phyloP scores from a whole-genome alignment of 345 rosid species.

The Salix purpurea region DNA sequence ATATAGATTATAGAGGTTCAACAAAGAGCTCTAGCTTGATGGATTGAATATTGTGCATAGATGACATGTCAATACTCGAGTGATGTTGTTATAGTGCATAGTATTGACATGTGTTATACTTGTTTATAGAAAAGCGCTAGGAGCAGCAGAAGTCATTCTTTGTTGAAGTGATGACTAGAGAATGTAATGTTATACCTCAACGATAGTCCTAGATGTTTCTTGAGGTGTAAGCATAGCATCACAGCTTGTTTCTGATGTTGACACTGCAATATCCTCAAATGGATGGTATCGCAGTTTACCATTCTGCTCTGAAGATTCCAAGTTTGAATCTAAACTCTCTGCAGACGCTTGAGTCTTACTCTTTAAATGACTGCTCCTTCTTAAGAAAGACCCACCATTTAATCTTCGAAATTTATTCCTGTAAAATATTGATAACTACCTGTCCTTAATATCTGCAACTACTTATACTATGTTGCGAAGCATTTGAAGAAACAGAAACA shows the following conservation, averaged over 20 bases:
- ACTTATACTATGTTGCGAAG: neutral
- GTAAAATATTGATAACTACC: slow-evolving; percentile 1
- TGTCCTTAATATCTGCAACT: neutral
- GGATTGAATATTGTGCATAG: neutral
- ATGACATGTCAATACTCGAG: neutral
- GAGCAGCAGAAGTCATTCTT: slow-evolving; percentile 1
- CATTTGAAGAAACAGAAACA: neutral
- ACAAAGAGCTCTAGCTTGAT: neutral
- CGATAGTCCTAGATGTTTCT: slow-evolving; percentile 74
- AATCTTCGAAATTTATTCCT: slow-evolving; percentile 46
- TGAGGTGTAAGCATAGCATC: slow-evolving; percentile 61
- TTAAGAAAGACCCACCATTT: slow-evolving; percentile 25
- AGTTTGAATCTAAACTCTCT: slow-evolving; percentile 51
- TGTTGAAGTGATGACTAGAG: neutral
- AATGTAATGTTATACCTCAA: slow-evolving; percentile 68
- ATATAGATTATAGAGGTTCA: neutral
- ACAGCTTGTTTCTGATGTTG: slow-evolving; percentile 31
- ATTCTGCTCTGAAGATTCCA: slow-evolving; percentile 56
- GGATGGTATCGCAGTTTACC: slow-evolving; percentile 62
- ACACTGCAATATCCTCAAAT: slow-evolving; percentile 66
- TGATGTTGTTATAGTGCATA: neutral
- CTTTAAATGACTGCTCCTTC: slow-evolving; percentile 40
- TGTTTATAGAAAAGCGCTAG: neutral
- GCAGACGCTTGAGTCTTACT: slow-evolving; percentile 58
- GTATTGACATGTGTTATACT: too few species aligned